These are phyloP conservation scores for Dalbergia cochinchinensis DNA, from an alignment of 306 rosid genomes.

Conservation along the genomic window DNA sequence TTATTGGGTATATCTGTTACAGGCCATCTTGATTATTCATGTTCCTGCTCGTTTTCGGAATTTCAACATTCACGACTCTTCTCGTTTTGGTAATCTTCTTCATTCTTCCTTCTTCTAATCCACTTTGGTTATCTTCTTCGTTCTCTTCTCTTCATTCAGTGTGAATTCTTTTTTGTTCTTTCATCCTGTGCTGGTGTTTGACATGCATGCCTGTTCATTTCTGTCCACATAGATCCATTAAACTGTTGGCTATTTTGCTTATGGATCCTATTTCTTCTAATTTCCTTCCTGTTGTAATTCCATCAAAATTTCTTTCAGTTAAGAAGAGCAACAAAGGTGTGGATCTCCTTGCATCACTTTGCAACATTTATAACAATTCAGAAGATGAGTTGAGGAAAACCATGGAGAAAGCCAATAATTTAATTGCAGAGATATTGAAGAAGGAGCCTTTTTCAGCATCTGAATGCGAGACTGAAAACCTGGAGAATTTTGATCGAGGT, in stretches of 20 bases:
- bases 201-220: slow-evolving; percentile 4
- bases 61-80: slow-evolving; percentile 73
- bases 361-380: slow-evolving; percentile 75
- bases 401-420: slow-evolving; percentile 80
- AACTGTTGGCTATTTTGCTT: neutral
- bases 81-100: slow-evolving; percentile 71
- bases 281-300: slow-evolving; percentile 40
- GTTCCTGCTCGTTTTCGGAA: slow-evolving; percentile 76
- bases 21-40: slow-evolving; percentile 94
- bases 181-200: neutral
- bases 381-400: slow-evolving; percentile 88
- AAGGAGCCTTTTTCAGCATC: slow-evolving; percentile 76
- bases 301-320: slow-evolving; percentile 56
- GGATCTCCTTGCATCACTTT: slow-evolving; percentile 89
- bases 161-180: slow-evolving; percentile 23
- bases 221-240: slow-evolving; percentile 4
- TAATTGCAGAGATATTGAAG: slow-evolving; percentile 81
- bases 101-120: neutral
- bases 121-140: no score
- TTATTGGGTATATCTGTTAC: slow-evolving; percentile 51
- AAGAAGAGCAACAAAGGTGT: slow-evolving; percentile 77
- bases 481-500: slow-evolving; percentile 84
- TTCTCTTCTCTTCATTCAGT: slow-evolving; percentile 14
- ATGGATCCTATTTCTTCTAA: slow-evolving; percentile 24
- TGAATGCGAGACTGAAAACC: slow-evolving; percentile 72